Conservation (phyloP, 1,284 basidiomycete species). For the Hymenochaete sp. region DNA sequence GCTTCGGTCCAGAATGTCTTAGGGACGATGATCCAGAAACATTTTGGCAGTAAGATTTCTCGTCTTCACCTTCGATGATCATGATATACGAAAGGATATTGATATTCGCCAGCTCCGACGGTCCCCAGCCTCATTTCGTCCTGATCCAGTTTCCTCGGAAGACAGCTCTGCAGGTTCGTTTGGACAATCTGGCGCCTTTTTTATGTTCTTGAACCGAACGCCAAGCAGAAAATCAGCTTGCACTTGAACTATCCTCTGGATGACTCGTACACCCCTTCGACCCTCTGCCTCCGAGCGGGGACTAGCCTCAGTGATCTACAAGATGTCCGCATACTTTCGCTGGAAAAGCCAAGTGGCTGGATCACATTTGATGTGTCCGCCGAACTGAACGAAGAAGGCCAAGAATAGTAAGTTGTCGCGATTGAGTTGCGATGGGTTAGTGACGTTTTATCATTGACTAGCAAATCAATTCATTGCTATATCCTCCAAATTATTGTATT, state of each 20-base stretch:
- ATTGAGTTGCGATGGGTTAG: not conserved
- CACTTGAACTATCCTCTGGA: slow-evolving; percentile 82
- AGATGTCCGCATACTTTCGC: slow-evolving; percentile 77
- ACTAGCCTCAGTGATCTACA: slow-evolving; percentile 89
- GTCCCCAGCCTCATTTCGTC: slow-evolving; percentile 94
- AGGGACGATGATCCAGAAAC: slow-evolving; percentile 84
- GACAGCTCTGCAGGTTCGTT: slow-evolving; percentile 73
- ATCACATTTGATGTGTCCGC: slow-evolving; percentile 82
- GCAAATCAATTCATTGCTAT: slow-evolving; percentile 82
- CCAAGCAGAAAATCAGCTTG: slow-evolving; percentile 88
- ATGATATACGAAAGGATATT: not conserved
- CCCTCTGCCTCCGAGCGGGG: slow-evolving; percentile 83
- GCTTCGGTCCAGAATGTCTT: slow-evolving; percentile 90
- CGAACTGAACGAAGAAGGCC: slow-evolving; percentile 70
- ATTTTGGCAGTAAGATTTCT: slow-evolving; percentile 88
- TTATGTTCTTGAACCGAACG: slow-evolving; percentile 1
- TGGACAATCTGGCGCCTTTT: slow-evolving; percentile 1
- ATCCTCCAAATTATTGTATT: slow-evolving; percentile 86
- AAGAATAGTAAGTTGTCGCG: slow-evolving; percentile 46
- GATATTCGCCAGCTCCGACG: slow-evolving; percentile 69
- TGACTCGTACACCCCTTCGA: slow-evolving; percentile 96
- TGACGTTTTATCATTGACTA: slow-evolving; percentile 26
- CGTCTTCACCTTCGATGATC: not conserved
- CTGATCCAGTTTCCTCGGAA: slow-evolving; percentile 90
- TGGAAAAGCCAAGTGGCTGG: slow-evolving; percentile 94